Conservation (phyloP, 1,284 basidiomycete genomes). For the Trametes sp. region DNA sequence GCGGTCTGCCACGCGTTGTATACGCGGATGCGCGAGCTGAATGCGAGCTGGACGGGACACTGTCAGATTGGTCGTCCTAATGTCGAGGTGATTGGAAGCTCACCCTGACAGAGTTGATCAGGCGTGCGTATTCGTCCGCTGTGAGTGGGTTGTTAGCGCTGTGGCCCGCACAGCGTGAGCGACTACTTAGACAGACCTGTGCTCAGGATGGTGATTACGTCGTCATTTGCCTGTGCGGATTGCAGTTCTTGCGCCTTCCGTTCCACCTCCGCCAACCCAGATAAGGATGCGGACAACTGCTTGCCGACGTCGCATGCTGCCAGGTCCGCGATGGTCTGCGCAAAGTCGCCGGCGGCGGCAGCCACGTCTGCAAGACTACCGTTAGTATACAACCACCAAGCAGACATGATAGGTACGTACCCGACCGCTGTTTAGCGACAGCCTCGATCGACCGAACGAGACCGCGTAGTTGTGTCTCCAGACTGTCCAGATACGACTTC, state of each 20-base stretch:
- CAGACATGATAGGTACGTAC: conserved; percentile 47
- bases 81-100: conserved; percentile 33
- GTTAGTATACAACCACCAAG: background rate
- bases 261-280: conserved; percentile 77
- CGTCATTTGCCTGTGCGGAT: conserved; percentile 77
- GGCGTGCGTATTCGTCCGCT: conserved; percentile 92
- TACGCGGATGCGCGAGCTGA: conserved; percentile 84
- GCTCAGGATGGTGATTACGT: conserved; percentile 79
- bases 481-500: conserved; percentile 84
- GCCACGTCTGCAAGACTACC: conserved; percentile 66
- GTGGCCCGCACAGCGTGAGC: background rate
- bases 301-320: conserved; percentile 80
- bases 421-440: conserved; percentile 82
- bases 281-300: conserved; percentile 72
- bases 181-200: conserved; percentile 57
- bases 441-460: conserved; percentile 87
- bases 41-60: conserved; percentile 68
- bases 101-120: conserved; percentile 91
- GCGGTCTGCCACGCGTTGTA: conserved; percentile 84
- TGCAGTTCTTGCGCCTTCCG: conserved; percentile 75
- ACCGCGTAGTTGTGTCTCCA: conserved; percentile 89
- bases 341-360: conserved; percentile 73
- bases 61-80: too few relatives aligned
- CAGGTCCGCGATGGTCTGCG: conserved; percentile 69
- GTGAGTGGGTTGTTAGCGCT: conserved; percentile 23